Base-by-base conservation (phyloP, 2,329 filamentous ascomycete species). In the Fusarium dimerum region DNA sequence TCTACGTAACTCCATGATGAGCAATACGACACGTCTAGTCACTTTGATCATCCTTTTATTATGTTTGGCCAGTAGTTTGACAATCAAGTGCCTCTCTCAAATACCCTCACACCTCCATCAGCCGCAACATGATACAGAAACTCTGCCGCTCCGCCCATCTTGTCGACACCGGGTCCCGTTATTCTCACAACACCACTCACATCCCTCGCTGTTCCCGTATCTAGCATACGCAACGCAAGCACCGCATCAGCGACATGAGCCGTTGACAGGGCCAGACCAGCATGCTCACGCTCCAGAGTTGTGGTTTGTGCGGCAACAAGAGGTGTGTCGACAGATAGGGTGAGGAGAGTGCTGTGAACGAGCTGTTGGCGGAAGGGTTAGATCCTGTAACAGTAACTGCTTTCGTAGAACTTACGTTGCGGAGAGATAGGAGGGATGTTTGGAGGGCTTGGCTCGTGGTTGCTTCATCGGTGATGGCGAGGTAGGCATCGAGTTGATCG, bases 191-290 rank as follows among this genome's bases (percentile, higher is more conserved):
- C 91, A 3, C 93, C 93, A 72, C 90, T 96, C 32, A 97, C 90
- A 72, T 97, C 93, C 68, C 82, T 87, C 56, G 93, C 92, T n/a
- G 86, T 86, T 1, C 93, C 93, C 0, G 92, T 96, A 66, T 96
- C 92, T 55, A 97, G 71, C 65, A 87, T 80, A 47, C 92, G 79
- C 52, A 94, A 74, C 55, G 89, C 84, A 63, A 96, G 73, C 4
- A 93, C 80, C 56, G 82, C 77, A n/a, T 82, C 74, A 9, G 92
- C 90, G 62, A 84, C 80, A 68, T 97, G 91, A n/a, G 88, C 89
- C 57, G 88, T 73, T 6, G 82, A 82, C 36, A 92, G 76, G 17
- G 88, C 73, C 53, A 96, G 82, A n/a, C 85, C 80, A 2, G 89
- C 83, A 62, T 90, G 85, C 53, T 87, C 81, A 44, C 77, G 81